These are phyloP conservation scores for Phycomyces nitens DNA, from an alignment of 192 early-diverging fungal genomes.

Conservation along the genomic window DNA sequence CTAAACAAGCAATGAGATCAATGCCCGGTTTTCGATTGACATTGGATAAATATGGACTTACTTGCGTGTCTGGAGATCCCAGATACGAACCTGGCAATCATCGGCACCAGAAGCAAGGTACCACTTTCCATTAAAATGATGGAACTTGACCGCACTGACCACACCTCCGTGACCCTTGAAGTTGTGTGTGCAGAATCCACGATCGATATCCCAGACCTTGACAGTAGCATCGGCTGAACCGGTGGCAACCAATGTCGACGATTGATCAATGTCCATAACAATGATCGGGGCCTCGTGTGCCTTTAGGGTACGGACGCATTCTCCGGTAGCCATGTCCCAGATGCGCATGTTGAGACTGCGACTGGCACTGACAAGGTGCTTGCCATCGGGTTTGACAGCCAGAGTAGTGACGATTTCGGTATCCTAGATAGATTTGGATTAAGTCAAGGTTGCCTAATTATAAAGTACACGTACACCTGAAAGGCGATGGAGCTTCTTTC, in stretches of 20 bases:
- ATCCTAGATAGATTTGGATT: slow-evolving; percentile 52
- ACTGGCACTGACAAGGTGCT: slow-evolving; percentile 74
- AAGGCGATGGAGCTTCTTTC: slow-evolving; percentile 57
- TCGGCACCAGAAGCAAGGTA: slow-evolving; percentile 86
- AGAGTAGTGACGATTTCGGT: slow-evolving; percentile 87
- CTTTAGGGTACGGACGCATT: slow-evolving; percentile 65
- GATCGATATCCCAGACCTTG: slow-evolving; percentile 93
- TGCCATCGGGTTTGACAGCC: slow-evolving; percentile 75
- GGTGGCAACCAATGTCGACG: slow-evolving; percentile 91
- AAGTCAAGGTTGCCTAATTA: too few relatives aligned
- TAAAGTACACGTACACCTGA: slow-evolving; percentile 53
- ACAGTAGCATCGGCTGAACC: slow-evolving; percentile 94
- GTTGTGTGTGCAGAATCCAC: slow-evolving; percentile 92
- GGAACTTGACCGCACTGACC: slow-evolving; percentile 86
- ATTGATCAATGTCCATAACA: slow-evolving; percentile 85
- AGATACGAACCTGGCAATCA: slow-evolving; percentile 86
- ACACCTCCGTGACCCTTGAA: slow-evolving; percentile 91
- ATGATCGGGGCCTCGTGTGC: slow-evolving; percentile 93
- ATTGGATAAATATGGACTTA: too few relatives aligned
- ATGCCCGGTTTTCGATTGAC: too few relatives aligned
- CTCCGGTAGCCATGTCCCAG: slow-evolving; percentile 71
- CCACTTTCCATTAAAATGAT: slow-evolving; percentile 85
- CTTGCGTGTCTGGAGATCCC: slow-evolving; percentile 78
- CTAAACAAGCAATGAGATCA: slow-evolving; percentile 28
- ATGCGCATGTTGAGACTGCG: slow-evolving; percentile 73